Evolutionary conservation across 345 rosid species (phyloP), one percentile per base, ranked within the genome.

Genomic region (Aquilaria sinensis): DNA sequence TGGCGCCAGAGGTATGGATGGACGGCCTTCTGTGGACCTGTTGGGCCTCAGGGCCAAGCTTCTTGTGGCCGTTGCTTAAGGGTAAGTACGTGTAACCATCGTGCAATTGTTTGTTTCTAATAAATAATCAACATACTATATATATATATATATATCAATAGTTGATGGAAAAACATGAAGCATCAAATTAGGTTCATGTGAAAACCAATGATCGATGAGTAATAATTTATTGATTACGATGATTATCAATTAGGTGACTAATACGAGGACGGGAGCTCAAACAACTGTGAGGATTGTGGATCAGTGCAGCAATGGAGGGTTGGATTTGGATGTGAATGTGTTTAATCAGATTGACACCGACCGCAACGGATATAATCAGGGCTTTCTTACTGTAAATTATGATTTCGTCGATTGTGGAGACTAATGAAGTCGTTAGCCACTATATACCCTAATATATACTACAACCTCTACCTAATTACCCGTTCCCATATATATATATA

Each of bases 21-120:
- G 86, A 82, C 90, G 2, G 88, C 86, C 65, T 84, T 80, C 41
- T 84, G 90, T 13, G 86, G 84, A 9, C 73, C 88, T 2, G 77
- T 30, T 6, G 88, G 88, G 12, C 89, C 83, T 3, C 65, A 6
- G 0, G 90, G 86, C 29, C 83, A 75, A 50, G 78, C 71, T 16
- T 54, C 90, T 51, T 84, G 82, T 58, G 86, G 88, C 58, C 77
- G 41, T 51, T 84, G 94, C 72, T 67, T 80, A 43, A 70, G 73
- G 69, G 83, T 84, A 75, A 12, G 69, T 23, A 23, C 23, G 23
- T 23, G 23, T 23, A 23, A 23, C 23, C 23, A 23, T 23, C 0
- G 23, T 23, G 23, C 23, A 23, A 23, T 23, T 23, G 23, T 23
- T 23, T 23, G 23, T 23, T 23, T 23, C 23, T 23, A 23, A 23